phyloP scores from a whole-genome alignment of 257 asterid species.

The Ballota nigra region DNA sequence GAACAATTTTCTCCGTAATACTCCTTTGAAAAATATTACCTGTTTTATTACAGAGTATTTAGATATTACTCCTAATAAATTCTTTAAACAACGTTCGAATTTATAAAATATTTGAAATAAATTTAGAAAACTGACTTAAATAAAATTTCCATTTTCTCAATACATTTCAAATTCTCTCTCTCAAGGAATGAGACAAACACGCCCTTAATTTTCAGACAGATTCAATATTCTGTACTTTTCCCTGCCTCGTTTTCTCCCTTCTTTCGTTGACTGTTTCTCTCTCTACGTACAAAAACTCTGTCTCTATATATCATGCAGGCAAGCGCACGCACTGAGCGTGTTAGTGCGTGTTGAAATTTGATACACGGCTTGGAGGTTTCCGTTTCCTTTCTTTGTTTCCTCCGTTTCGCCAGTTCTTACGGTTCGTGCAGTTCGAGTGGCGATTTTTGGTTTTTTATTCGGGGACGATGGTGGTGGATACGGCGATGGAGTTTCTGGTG shows the following conservation, averaged over 20 bases:
- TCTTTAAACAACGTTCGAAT: too few species aligned
- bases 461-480: constrained; percentile 31
- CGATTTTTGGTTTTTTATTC: neutral
- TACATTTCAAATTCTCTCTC: neutral
- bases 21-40: too few species aligned
- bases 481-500: constrained; percentile 55
- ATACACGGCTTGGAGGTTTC: neutral
- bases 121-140: too few species aligned
- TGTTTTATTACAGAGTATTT: too few species aligned
- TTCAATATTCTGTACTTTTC: constrained; percentile 24
- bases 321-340: constrained; percentile 32
- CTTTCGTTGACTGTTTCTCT: constrained; percentile 27
- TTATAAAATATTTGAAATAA: too few species aligned
- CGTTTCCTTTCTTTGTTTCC: neutral
- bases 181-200: neutral
- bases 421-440: constrained; percentile 23
- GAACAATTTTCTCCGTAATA: too few species aligned
- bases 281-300: constrained; percentile 13
- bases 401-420: neutral
- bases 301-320: constrained; percentile 36
- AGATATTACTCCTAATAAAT: too few species aligned
- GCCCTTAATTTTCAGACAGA: neutral
- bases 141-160: neutral
- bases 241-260: constrained; percentile 34
- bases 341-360: constrained; percentile 9